Evolutionary conservation across 208 protist species (phyloP).

Genomic region (Crithidia mellificae): DNA sequence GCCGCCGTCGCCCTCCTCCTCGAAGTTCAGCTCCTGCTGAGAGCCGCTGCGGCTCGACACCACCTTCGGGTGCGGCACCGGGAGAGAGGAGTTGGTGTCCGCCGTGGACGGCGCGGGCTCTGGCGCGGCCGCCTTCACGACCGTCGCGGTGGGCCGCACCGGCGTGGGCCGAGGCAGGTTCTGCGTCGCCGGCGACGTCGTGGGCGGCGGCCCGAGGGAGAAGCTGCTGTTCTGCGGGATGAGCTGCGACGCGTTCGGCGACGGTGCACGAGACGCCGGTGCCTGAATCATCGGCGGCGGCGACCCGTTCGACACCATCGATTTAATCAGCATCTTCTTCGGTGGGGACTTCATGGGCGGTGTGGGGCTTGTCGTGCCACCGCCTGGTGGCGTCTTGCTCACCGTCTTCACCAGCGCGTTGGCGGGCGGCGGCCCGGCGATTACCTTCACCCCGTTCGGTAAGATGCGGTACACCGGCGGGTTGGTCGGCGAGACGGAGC

Average conservation of each 20-base stretch:
- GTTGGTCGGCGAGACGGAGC: constrained; percentile 35
- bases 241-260: constrained; percentile 20
- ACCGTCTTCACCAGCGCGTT: constrained; percentile 23
- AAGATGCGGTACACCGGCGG: constrained; percentile 22
- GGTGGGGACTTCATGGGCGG: constrained; percentile 26
- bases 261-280: constrained; percentile 10
- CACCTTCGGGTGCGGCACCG: constrained; percentile 16
- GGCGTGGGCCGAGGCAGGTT: constrained; percentile 23
- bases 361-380: constrained; percentile 8
- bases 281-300: constrained; percentile 17
- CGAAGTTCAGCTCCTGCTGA: constrained; percentile 19
- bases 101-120: neutral
- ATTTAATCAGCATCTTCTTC: constrained; percentile 36
- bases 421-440: constrained; percentile 48
- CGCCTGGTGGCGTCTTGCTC: constrained; percentile 15
- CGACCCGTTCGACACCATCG: constrained; percentile 11
- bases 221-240: constrained; percentile 30
- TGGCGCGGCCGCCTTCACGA: constrained; percentile 4
- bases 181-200: constrained; percentile 10
- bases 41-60: constrained; percentile 15
- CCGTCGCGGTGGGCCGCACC: constrained; percentile 3
- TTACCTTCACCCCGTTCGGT: constrained; percentile 58
- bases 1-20: constrained; percentile 9
- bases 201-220: constrained; percentile 16
- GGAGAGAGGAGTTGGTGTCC: constrained; percentile 10